These are phyloP conservation scores for Hirsutella minnesotensis DNA, from an alignment of 2,329 filamentous ascomycete genomes.

Conservation along the genomic window DNA sequence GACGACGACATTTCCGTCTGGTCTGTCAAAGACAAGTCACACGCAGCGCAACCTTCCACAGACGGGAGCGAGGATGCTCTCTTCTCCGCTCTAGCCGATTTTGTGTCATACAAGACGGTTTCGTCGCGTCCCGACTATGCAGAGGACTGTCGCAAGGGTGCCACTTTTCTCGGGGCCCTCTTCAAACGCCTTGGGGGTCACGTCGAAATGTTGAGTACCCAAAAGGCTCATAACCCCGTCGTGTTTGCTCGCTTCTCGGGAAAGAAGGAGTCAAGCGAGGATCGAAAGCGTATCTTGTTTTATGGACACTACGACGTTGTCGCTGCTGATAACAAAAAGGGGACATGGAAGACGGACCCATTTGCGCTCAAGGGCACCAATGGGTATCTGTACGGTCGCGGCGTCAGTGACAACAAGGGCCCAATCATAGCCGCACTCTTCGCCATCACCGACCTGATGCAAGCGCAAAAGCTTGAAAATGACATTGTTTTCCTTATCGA, in stretches of 20 bases:
- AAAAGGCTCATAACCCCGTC: conserved; percentile 75
- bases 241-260: conserved; percentile 82
- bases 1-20: conserved; percentile 84
- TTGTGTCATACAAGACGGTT: conserved; percentile 85
- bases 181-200: conserved; percentile 87
- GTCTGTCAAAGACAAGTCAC: conserved; percentile 47
- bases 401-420: conserved; percentile 96
- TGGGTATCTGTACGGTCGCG: conserved; percentile 87
- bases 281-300: conserved; percentile 80
- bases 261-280: conserved; percentile 50
- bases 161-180: conserved; percentile 77
- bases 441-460: conserved; percentile 78
- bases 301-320: conserved; percentile 99
- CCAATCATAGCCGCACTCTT: conserved; percentile 90
- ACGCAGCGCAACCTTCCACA: conserved; percentile 20
- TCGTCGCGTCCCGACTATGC: conserved; percentile 78
- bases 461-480: conserved; percentile 71
- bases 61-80: conserved; percentile 38
- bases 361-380: conserved; percentile 84
- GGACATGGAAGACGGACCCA: conserved; percentile 78
- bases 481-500: conserved; percentile 93
- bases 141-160: conserved; percentile 85
- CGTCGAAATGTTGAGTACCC: conserved; percentile 80
- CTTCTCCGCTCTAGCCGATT: conserved; percentile 66
- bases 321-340: conserved; percentile 68